Evolutionary conservation across 768 basidiomycete genomes (phyloP).

Genomic region (Leccinum boreale): DNA sequence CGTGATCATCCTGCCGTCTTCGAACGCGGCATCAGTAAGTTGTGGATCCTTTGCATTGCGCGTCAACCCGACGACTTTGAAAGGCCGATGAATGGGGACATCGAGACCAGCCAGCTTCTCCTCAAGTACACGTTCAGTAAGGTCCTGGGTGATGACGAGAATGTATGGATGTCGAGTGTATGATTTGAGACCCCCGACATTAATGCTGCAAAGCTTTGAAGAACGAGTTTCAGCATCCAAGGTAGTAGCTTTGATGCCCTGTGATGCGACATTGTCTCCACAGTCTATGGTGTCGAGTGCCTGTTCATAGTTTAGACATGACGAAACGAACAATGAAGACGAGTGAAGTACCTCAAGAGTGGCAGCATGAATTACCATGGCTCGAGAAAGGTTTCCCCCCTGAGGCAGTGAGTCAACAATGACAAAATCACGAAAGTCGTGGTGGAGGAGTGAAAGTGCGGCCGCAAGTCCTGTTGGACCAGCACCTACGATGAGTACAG

Average conservation of each 20-base stretch:
- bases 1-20: slow-evolving; percentile 41
- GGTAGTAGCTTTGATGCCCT: slow-evolving; percentile 32
- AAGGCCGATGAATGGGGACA: slow-evolving; percentile 35
- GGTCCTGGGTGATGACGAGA: slow-evolving; percentile 41
- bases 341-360: slow-evolving; percentile 44
- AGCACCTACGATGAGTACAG: slow-evolving; percentile 48
- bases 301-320: slow-evolving; percentile 37
- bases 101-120: slow-evolving; percentile 32
- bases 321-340: not conserved
- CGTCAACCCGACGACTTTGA: slow-evolving; percentile 39
- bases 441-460: slow-evolving; percentile 42
- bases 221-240: slow-evolving; percentile 32
- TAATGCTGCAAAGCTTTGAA: slow-evolving; percentile 22
- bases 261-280: slow-evolving; percentile 35
- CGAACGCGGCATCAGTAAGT: slow-evolving; percentile 42
- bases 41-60: slow-evolving; percentile 25
- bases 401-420: slow-evolving; percentile 39
- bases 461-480: slow-evolving; percentile 48
- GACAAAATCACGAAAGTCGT: slow-evolving; percentile 40
- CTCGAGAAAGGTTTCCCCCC: slow-evolving; percentile 41
- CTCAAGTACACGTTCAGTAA: slow-evolving; percentile 41
- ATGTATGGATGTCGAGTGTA: slow-evolving; percentile 45
- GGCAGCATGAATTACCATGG: slow-evolving; percentile 46
- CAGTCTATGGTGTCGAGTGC: slow-evolving; percentile 44
- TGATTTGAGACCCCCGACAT: slow-evolving; percentile 34